Evolutionary conservation across 2,329 filamentous ascomycete species (phyloP).

Genomic region (Chaetomium globosum): DNA sequence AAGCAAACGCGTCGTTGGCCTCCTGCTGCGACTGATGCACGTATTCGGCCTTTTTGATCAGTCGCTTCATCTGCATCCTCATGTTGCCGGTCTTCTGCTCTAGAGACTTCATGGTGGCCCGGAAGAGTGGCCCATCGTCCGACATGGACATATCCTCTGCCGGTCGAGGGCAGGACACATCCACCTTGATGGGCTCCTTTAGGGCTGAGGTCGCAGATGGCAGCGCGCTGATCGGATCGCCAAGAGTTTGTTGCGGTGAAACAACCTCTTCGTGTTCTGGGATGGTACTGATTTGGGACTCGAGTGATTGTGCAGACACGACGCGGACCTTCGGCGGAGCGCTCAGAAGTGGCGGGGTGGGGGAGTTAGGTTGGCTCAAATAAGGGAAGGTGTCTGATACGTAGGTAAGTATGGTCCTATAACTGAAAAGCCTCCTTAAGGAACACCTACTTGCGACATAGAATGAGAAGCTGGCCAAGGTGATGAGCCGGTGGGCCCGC

Average conservation of each 20-base stretch:
- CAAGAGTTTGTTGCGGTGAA: conserved; percentile 52
- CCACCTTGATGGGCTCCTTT: conserved; percentile 71
- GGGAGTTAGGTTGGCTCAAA: conserved; percentile 64
- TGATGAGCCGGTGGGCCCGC: conserved; percentile 83
- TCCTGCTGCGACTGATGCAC: conserved; percentile 77
- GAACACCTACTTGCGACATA: conserved; percentile 77
- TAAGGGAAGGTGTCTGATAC: conserved; percentile 48
- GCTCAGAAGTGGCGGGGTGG: conserved; percentile 69
- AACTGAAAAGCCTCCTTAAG: background rate
- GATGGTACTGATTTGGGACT: conserved; percentile 77
- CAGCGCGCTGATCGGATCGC: conserved; percentile 42
- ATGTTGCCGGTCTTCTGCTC: conserved; percentile 97
- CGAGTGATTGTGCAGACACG: conserved; percentile 83
- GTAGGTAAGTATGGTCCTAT: conserved; percentile 15
- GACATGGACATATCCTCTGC: conserved; percentile 81
- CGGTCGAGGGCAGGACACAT: conserved; percentile 82
- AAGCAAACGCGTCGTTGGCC: conserved; percentile 81
- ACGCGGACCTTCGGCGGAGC: conserved; percentile 77
- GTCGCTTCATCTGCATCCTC: conserved; percentile 92
- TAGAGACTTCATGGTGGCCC: conserved; percentile 92
- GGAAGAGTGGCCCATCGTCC: conserved; percentile 92
- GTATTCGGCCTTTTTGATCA: conserved; percentile 90
- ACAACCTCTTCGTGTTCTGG: conserved; percentile 65
- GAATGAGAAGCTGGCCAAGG: conserved; percentile 89
- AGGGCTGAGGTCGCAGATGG: conserved; percentile 31